phyloP scores from a whole-genome alignment of 768 basidiomycete genomes.

The Nevesoporus exiguus region DNA sequence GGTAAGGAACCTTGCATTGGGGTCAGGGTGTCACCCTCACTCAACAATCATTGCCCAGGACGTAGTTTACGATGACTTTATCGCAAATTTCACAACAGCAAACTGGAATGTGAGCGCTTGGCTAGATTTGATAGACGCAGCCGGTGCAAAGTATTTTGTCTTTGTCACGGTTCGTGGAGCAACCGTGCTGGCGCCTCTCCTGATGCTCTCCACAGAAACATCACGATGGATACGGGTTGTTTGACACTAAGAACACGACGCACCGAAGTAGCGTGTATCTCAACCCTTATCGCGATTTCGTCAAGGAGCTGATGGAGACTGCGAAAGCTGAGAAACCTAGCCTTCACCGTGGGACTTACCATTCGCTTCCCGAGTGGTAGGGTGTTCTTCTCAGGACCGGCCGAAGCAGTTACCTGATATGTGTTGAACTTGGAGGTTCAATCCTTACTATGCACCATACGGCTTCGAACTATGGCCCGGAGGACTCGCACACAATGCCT shows the following conservation, averaged over 20 bases:
- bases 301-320: conserved; percentile 47
- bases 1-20: conserved; percentile 22
- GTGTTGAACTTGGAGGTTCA: conserved; percentile 38
- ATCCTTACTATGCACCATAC: conserved; percentile 48
- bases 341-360: conserved; percentile 56
- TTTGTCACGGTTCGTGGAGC: conserved; percentile 42
- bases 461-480: conserved; percentile 53
- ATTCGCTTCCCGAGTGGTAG: conserved; percentile 54
- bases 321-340: conserved; percentile 49
- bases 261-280: conserved; percentile 47
- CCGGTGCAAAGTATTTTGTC: conserved; percentile 63
- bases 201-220: conserved; percentile 43
- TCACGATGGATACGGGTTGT: conserved; percentile 57
- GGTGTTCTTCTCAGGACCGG: neutral
- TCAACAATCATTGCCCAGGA: conserved; percentile 26
- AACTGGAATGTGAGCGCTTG: conserved; percentile 54
- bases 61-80: conserved; percentile 57
- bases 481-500: conserved; percentile 50
- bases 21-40: neutral
- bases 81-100: conserved; percentile 48
- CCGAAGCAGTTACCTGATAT: neutral
- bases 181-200: neutral
- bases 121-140: conserved; percentile 50
- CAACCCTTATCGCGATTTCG: conserved; percentile 49
- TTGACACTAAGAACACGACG: conserved; percentile 53